A percentile compares a stretch with the other conserved stretches of the same genome.
These are phyloP conservation scores for Grammothele lineata DNA, from an alignment of 768 basidiomycete genomes.

Conservation along the genomic window DNA sequence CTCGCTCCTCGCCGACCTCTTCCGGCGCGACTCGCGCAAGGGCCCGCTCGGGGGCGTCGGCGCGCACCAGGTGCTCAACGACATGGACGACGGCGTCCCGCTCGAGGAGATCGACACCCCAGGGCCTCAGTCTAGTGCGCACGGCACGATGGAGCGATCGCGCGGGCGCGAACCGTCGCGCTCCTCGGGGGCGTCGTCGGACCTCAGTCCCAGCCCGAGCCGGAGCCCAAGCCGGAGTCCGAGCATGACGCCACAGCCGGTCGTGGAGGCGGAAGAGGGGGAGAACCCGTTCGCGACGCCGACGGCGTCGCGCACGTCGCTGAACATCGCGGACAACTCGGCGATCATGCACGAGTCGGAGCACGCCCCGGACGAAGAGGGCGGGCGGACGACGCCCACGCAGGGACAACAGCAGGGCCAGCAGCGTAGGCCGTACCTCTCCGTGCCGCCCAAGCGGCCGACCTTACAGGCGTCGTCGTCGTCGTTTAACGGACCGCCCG, in stretches of 20 bases:
- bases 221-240: neutral
- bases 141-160: too few relatives aligned
- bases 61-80: conserved; percentile 46
- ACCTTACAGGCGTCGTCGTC: conserved; percentile 23
- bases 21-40: conserved; percentile 39
- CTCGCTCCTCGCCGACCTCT: conserved; percentile 55
- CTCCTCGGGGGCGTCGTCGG: conserved; percentile 24
- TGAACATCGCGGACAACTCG: conserved; percentile 27
- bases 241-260: too few relatives aligned
- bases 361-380: conserved; percentile 6
- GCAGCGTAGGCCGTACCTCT: neutral
- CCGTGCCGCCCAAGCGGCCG: conserved; percentile 16
- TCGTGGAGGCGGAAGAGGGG: neutral
- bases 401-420: neutral
- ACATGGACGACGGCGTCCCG: conserved; percentile 43
- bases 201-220: conserved; percentile 32
- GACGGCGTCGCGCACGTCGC: conserved; percentile 48
- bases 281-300: conserved; percentile 41
- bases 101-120: conserved; percentile 44
- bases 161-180: too few relatives aligned
- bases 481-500: conserved; percentile 28
- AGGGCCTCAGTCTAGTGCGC: conserved; percentile 13
- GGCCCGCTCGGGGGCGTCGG: conserved; percentile 30
- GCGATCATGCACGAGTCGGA: conserved; percentile 25
- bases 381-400: conserved; percentile 22